Base-by-base conservation (phyloP, 176 grass and related monocot genomes). In the Guadua angustifolia region DNA sequence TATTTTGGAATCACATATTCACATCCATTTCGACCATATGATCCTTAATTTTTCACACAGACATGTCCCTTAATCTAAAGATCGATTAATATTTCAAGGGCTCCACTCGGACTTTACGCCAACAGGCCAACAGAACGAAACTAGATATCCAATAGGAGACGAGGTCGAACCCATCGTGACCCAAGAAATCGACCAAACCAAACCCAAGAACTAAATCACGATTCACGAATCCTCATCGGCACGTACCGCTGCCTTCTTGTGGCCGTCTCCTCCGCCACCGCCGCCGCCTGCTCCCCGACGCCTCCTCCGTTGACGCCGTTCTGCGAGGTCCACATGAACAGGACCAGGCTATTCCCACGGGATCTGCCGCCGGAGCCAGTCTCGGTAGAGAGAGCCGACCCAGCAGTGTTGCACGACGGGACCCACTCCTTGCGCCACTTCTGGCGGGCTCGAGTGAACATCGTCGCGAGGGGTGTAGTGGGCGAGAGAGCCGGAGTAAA, bases 341-440 rank as follows among this genome's bases (percentile, higher is more conserved):
- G 74, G 33, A 83, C 14, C 33, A 94, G 84, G 19, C 83, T 88
- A 62, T 82, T 90, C 32, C 84, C 87, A 6, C 81, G 87, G 52
- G 72, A 83, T 69, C 55, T 52, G 21, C 24, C 25, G 4, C 60
- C 56, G 52, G 76, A 66, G 26, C 60, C 67, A 22, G 47, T 67
- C 21, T 51, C 77, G 29, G 56, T 43, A 13, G 79, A 55, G 38
- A 68, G 78, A 3, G 73, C 43, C 52, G 64, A 42, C 9, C 8
- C 82, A 43, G 84, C 73, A 21, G 47, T n/a, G n/a, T n/a, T n/a
- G 43, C 50, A 69, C 45, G 43, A 92, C 82, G 90, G 87, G 38
- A 94, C 82, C 93, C 93, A 94, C 69, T 71, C 88, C 90, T 94
- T 94, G 62, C 84, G 88, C 93, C 93, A 94, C 75, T 91, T 91